phyloP scores from a whole-genome alignment of 306 rosid genomes.

The Cajanus cajan region DNA sequence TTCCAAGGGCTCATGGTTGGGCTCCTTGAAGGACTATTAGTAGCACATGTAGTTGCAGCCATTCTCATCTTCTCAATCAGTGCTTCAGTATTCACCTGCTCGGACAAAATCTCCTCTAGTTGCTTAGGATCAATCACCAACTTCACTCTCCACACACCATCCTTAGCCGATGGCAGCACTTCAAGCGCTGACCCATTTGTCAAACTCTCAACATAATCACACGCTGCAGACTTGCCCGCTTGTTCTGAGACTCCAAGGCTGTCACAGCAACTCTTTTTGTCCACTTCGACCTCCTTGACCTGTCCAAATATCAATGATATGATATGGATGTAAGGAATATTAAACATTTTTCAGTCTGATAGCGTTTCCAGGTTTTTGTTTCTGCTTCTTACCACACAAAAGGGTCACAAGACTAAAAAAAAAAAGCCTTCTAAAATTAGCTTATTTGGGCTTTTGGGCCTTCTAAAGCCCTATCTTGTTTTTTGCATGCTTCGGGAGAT shows the following conservation, averaged over 20 bases:
- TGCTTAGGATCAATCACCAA: conserved; percentile 58
- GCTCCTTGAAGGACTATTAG: conserved; percentile 43
- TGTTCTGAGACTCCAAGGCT: no score
- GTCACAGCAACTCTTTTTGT: background rate
- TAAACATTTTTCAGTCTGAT: background rate
- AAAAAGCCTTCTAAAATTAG: no score
- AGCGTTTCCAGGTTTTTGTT: background rate
- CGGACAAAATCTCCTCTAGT: conserved; percentile 60
- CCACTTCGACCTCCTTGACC: conserved; percentile 1
- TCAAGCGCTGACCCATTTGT: conserved; percentile 48
- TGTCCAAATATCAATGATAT: conserved; percentile 34
- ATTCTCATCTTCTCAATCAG: conserved; percentile 70
- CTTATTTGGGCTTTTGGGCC: no score
- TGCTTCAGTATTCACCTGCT: conserved; percentile 63
- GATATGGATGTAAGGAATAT: conserved; percentile 13
- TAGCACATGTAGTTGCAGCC: conserved; percentile 49
- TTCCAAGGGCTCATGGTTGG: conserved; percentile 40
- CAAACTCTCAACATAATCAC: conserved; percentile 46
- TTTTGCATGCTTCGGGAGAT: no score
- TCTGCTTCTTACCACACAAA: background rate
- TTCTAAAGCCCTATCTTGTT: no score
- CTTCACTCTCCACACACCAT: conserved; percentile 70
- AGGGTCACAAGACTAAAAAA: background rate
- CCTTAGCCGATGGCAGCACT: conserved; percentile 54
- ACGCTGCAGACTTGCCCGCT: conserved; percentile 26